Base-by-base conservation (phyloP, 805 yeast genomes). In the Lipomyces oligophaga region DNA sequence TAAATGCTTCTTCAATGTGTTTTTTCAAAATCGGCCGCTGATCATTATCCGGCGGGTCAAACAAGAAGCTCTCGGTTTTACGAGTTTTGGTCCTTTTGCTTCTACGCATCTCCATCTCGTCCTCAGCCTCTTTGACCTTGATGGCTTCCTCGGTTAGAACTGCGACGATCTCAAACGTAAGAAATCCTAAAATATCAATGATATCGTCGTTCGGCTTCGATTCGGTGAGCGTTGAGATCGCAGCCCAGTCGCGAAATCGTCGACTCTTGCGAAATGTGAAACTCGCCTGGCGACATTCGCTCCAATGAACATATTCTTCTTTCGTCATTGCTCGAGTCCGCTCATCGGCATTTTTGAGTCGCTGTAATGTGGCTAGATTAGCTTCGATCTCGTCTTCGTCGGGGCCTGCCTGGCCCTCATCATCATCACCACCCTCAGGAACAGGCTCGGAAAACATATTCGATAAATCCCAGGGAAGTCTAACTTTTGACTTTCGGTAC, bases 261-360 rank as follows among this genome's bases (percentile, higher is more conserved):
- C 88, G 88, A n/a, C 85, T 84, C 64, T 93, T 93, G 58, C 97
- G 76, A 60, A 88, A 93, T 1, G 98, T 93, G 64, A 93, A 93
- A 49, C 94, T 82, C 1, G 97, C 97, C 65, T 93, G 98, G 52
- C 98, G 78, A 67, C 98, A 93, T 62, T 93, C 98, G 10, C 96
- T 85, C 97, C 97, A 93, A 64, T 93, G 98, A 15, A 89, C 98
- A 61, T 93, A 93, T 63, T 93, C 98, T 60, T 93, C 96, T 61
- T 81, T 83, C 0, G 98, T 93, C 98, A 93, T 93, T 57, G 83
- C 77, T 55, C 74, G 78, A 0, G 98, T 93, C 52, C 98, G 74
- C 41, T 93, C 96, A 66, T 93, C 98, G 3, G 97, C 97, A 66
- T 79, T 81, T 60, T 88, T 87, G 56, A 93, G 74, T 47, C 97